Base-by-base conservation (phyloP, 31 red algal species). In the Bonnemaisonia californica region DNA sequence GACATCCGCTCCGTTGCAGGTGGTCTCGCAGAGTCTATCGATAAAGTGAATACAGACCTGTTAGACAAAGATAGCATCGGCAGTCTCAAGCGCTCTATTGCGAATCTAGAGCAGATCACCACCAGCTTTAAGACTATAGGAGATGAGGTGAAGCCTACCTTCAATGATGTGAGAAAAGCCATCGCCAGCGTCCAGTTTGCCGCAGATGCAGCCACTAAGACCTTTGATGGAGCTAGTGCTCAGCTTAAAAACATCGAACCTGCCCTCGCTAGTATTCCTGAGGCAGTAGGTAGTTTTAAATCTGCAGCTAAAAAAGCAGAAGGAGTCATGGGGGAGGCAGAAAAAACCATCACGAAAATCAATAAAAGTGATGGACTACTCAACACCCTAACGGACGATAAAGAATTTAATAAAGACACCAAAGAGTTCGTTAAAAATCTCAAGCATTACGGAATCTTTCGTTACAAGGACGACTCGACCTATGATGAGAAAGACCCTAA, bases 321-420 rank as follows among this genome's bases (percentile, higher is more conserved):
- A 16, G 27, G n/a, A 21, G 12, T 30, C 27, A 30, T 30, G n/a
- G 62, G 27, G 27, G 27, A 66, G 27, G 62, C 62, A 21, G 27
- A 30, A 13, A 74, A 41, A 41, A 27, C 69, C 13, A 42, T 74
- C 36, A 27, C 11, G 13, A 74, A 74, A 41, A 11, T 74, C 22
- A 55, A 41, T 27, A 74, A 74, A 56, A 55, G 26, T 16, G 69
- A 55, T 35, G 27, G 34, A 11, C 36, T 74, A 41, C 69, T 74
- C 13, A 54, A 54, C 27, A 74, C 69, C 13, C 69, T 74, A 12
- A 74, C 69, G 13, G 69, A 74, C 16, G 69, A 74, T 55, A 55
- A 74, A 41, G 26, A 18, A 41, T 27, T 55, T n/a, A 27, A 8
- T 35, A 74, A 42, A 74, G 69, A 74, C 69, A 54, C 69, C 32